Percentiles rank a stretch among this genome's conserved stretches.
Conservation (phyloP, 768 basidiomycete genomes). For the Tricholoma flavovirens region DNA sequence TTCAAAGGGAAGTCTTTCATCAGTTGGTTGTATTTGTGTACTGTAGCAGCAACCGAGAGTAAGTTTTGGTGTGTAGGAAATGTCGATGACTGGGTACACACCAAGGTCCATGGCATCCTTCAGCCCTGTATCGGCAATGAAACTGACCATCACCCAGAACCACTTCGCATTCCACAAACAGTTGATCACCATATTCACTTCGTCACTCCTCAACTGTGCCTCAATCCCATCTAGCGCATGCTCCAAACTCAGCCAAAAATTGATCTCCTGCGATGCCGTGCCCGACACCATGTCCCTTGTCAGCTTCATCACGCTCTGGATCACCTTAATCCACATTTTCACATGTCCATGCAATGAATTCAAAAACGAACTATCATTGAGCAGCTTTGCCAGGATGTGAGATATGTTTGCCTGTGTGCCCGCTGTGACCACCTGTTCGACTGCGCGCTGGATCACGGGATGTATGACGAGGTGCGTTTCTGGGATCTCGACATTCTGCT, state of each 20-base stretch:
- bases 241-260: too few species aligned
- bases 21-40: conserved; percentile 95
- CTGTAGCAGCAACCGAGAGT: conserved; percentile 30
- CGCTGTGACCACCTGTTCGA: conserved; percentile 59
- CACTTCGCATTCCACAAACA: conserved; percentile 93
- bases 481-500: conserved; percentile 98
- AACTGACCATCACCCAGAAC: conserved; percentile 95
- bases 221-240: conserved; percentile 91
- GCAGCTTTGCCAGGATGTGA: conserved; percentile 62
- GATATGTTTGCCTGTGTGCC: conserved; percentile 68
- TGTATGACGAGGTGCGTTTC: conserved; percentile 93
- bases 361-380: conserved; percentile 87
- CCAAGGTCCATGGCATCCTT: conserved; percentile 90
- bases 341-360: conserved; percentile 92
- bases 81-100: conserved; percentile 27
- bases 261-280: conserved; percentile 97
- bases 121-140: conserved; percentile 93
- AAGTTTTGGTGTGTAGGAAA: neutral
- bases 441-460: conserved; percentile 80
- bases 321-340: conserved; percentile 97
- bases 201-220: conserved; percentile 83
- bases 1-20: conserved; percentile 99
- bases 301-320: conserved; percentile 94
- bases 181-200: conserved; percentile 90
- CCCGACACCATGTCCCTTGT: conserved; percentile 88